These are phyloP conservation scores for Lentinula boryana DNA, from an alignment of 768 basidiomycete species.

Conservation along the genomic window DNA sequence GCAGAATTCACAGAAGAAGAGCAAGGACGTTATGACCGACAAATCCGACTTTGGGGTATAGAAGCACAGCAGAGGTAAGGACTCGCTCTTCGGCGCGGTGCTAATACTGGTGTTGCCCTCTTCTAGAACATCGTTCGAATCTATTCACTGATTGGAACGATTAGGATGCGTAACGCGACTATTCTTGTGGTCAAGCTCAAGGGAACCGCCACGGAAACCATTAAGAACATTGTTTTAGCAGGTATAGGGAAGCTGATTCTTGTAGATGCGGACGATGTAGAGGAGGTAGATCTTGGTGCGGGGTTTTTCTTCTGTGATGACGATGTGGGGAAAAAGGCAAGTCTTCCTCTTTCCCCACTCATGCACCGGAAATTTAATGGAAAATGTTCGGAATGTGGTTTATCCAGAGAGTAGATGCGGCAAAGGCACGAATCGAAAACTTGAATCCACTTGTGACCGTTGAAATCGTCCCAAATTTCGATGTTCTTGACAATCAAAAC, in stretches of 20 bases:
- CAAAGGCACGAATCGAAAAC: constrained; percentile 78
- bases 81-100: neutral
- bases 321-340: constrained; percentile 87
- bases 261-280: constrained; percentile 70
- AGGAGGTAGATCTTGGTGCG: constrained; percentile 81
- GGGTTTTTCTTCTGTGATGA: constrained; percentile 94
- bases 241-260: constrained; percentile 90
- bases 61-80: constrained; percentile 91
- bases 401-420: constrained; percentile 76
- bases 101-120: neutral
- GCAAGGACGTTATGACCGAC: constrained; percentile 85
- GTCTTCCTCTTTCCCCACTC: constrained; percentile 14
- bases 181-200: constrained; percentile 76
- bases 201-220: constrained; percentile 86
- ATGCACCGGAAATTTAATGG: constrained; percentile 30
- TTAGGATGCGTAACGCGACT: constrained; percentile 90
- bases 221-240: constrained; percentile 97
- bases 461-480: constrained; percentile 51
- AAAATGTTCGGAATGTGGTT: constrained; percentile 28
- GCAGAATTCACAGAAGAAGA: constrained; percentile 64
- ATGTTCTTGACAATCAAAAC: constrained; percentile 41
- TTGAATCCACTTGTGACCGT: constrained; percentile 90
- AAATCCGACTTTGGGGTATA: constrained; percentile 96
- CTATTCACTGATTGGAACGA: constrained; percentile 16
- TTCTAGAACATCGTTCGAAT: neutral